Percentiles rank a stretch among this genome's conserved stretches.
These are phyloP conservation scores for Xylaria palmicola DNA, from an alignment of 495 filamentous ascomycete genomes.

Conservation along the genomic window DNA sequence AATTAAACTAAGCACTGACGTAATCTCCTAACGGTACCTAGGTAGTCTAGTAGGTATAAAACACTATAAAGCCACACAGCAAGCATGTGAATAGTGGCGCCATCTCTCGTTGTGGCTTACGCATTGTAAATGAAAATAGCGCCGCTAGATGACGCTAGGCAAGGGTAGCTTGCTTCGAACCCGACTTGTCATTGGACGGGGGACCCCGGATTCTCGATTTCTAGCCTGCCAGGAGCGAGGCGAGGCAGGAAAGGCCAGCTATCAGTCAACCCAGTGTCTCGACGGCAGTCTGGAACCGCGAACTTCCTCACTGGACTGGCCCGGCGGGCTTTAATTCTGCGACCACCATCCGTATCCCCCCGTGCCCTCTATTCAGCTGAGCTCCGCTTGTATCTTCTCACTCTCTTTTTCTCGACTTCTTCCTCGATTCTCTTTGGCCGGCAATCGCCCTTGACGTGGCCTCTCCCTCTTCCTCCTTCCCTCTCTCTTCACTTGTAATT, in stretches of 20 bases:
- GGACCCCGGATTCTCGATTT: conserved; percentile 24
- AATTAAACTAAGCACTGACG: too few relatives aligned
- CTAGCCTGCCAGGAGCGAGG: conserved; percentile 25
- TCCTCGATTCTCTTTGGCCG: neutral
- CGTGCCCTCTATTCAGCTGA: conserved; percentile 16
- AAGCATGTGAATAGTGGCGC: conserved; percentile 1
- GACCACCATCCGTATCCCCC: conserved; percentile 1
- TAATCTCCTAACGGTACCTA: neutral
- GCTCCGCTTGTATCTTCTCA: conserved; percentile 4
- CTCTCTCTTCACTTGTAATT: conserved; percentile 5
- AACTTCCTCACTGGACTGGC: conserved; percentile 13
- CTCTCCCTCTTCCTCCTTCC: neutral
- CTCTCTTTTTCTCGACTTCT: conserved; percentile 8
- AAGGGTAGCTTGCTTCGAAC: conserved; percentile 29
- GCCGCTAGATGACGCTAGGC: conserved; percentile 14
- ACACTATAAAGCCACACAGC: neutral
- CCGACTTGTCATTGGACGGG: conserved; percentile 25
- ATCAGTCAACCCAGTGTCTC: conserved; percentile 16
- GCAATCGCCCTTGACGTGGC: neutral
- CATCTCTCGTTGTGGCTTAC: conserved; percentile 3
- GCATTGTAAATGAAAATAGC: neutral
- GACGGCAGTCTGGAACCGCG: conserved; percentile 3
- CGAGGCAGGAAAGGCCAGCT: conserved; percentile 35
- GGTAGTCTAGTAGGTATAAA: conserved; percentile 4
- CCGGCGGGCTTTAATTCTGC: conserved; percentile 10